Conservation (phyloP, 176 grass and related monocot genomes). For the Urochloa ruziziensis region DNA sequence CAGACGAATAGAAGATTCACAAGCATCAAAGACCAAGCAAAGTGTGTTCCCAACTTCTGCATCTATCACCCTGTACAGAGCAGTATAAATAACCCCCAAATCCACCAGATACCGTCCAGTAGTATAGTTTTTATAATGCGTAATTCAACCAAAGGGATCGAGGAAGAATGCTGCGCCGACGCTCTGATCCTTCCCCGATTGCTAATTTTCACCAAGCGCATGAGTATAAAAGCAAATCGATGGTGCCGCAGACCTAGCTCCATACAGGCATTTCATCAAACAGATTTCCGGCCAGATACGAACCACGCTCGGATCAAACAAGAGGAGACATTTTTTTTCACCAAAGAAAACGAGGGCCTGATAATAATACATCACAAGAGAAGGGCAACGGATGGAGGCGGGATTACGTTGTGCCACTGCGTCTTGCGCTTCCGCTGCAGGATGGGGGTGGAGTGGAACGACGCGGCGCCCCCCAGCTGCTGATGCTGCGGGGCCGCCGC, state of each 20-base stretch:
- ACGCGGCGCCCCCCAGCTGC: conserved; percentile 30
- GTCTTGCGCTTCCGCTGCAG: conserved; percentile 69
- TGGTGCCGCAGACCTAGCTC: not conserved
- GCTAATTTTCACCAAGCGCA: conserved; percentile 23
- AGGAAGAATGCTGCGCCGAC: not conserved
- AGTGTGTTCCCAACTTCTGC: not conserved
- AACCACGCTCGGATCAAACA: conserved; percentile 1
- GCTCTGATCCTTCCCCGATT: not conserved
- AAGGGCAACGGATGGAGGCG: not conserved
- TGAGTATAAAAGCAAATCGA: not conserved
- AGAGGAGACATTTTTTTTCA: not conserved
- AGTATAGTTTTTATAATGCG: not conserved
- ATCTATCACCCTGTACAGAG: not conserved
- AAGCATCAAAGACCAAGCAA: not conserved
- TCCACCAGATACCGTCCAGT: not conserved
- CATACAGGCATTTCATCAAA: conserved; percentile 43
- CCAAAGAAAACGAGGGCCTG: not conserved
- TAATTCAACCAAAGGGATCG: conserved; percentile 23
- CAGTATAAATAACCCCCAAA: not conserved
- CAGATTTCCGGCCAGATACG: conserved; percentile 5
- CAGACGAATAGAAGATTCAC: not conserved
- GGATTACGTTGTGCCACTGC: conserved; percentile 67
- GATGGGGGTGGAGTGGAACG: conserved; percentile 78
- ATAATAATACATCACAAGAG: not conserved
- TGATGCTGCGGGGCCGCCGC: not conserved